These are phyloP conservation scores for Lichtheimia ramosa DNA, from an alignment of 371 early-diverging fungal genomes.

Conservation along the genomic window DNA sequence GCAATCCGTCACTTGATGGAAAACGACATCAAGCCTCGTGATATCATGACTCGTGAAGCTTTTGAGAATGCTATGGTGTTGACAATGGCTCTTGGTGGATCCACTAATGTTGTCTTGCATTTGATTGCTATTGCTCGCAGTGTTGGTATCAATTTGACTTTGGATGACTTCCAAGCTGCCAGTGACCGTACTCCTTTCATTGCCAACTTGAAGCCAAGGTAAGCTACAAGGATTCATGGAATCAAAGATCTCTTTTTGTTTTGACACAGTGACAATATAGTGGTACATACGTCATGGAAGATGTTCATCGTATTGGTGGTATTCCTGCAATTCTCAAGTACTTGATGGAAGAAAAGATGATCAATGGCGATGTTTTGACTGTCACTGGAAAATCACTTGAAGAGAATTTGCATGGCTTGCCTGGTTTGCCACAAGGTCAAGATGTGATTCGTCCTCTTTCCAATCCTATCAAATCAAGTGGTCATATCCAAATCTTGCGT, in stretches of 20 bases:
- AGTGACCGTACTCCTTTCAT: slow-evolving; percentile 90
- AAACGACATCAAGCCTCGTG: slow-evolving; percentile 86
- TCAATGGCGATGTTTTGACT: slow-evolving; percentile 81
- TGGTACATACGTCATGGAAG: slow-evolving; percentile 90
- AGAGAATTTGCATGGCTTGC: slow-evolving; percentile 73
- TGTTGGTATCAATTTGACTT: slow-evolving; percentile 72
- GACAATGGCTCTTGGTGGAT: slow-evolving; percentile 92
- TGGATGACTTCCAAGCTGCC: slow-evolving; percentile 91
- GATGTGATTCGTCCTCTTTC: slow-evolving; percentile 84
- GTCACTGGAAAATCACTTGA: slow-evolving; percentile 87
- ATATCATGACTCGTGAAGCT: slow-evolving; percentile 93
- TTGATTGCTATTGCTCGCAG: slow-evolving; percentile 92
- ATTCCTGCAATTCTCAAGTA: slow-evolving; percentile 88
- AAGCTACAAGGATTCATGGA: background rate
- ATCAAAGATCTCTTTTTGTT: too few relatives aligned
- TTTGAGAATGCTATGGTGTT: slow-evolving; percentile 94
- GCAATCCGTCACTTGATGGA: slow-evolving; percentile 86
- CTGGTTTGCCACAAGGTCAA: slow-evolving; percentile 75
- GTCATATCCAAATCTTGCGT: slow-evolving; percentile 90
- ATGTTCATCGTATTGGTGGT: slow-evolving; percentile 80
- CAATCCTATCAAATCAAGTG: slow-evolving; percentile 89
- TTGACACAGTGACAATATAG: slow-evolving; percentile 8
- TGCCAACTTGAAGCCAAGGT: slow-evolving; percentile 95
- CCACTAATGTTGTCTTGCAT: slow-evolving; percentile 96
- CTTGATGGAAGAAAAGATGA: slow-evolving; percentile 67